These are phyloP conservation scores for Houttuynia cordata DNA, from an alignment of 164 flowering plant genomes.

Conservation along the genomic window DNA sequence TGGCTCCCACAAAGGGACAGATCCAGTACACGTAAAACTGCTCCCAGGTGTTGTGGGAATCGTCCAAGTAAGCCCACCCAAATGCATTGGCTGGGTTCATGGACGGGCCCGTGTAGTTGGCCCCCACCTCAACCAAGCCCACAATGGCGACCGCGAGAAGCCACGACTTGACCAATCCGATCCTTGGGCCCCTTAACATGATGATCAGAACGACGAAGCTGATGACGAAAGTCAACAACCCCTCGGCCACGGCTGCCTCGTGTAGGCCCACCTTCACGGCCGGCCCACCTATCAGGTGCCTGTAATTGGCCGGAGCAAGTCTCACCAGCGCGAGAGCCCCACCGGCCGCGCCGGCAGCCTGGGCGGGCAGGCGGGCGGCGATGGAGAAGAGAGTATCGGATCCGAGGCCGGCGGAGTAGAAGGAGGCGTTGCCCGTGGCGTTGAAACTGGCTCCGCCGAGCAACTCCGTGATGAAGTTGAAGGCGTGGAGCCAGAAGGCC, in stretches of 20 bases:
- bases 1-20: constrained; percentile 64
- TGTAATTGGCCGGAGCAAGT: constrained; percentile 53
- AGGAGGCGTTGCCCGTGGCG: constrained; percentile 56
- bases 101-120: constrained; percentile 68
- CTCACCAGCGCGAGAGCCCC: constrained; percentile 56
- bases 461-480: constrained; percentile 30
- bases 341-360: constrained; percentile 66
- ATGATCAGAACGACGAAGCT: constrained; percentile 48
- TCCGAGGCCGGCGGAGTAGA: constrained; percentile 66
- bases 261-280: constrained; percentile 65
- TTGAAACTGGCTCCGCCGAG: constrained; percentile 80
- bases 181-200: constrained; percentile 51
- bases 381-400: constrained; percentile 46
- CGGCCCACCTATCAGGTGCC: constrained; percentile 74
- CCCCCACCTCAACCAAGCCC: constrained; percentile 41
- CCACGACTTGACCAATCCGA: constrained; percentile 31
- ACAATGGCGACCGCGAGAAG: constrained; percentile 51
- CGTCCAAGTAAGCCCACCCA: constrained; percentile 72
- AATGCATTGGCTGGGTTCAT: constrained; percentile 91
- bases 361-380: constrained; percentile 77
- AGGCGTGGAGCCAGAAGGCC: constrained; percentile 37
- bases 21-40: constrained; percentile 81
- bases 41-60: constrained; percentile 68
- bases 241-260: constrained; percentile 78
- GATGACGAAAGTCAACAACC: constrained; percentile 56